Evolutionary conservation across 2,329 filamentous ascomycete species (phyloP).

Genomic region (Thyridium curvatum): DNA sequence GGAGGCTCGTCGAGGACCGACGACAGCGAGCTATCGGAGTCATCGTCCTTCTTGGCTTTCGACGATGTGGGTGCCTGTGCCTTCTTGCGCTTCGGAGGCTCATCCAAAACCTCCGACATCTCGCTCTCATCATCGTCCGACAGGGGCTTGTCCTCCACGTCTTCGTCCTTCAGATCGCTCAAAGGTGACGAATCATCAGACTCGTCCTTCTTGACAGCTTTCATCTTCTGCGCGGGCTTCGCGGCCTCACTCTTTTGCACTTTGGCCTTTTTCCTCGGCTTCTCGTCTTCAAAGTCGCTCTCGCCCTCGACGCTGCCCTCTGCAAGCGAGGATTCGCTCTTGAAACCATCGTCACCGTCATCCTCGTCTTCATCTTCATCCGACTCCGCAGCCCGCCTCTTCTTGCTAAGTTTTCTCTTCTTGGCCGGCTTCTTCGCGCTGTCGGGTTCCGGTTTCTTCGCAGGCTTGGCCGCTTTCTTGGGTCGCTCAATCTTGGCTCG

Average conservation of each 20-base stretch:
- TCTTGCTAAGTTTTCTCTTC: slow-evolving; percentile 15
- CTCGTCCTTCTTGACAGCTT: slow-evolving; percentile 2
- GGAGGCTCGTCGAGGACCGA: slow-evolving; percentile 12
- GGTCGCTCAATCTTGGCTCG: slow-evolving; percentile 7
- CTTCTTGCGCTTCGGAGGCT: slow-evolving; percentile 40
- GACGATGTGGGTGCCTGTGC: slow-evolving; percentile 15
- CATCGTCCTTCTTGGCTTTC: slow-evolving; percentile 1
- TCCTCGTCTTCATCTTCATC: slow-evolving; percentile 22
- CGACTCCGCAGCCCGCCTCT: slow-evolving; percentile 14
- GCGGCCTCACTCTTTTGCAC: slow-evolving; percentile 4
- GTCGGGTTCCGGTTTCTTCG: slow-evolving; percentile 15
- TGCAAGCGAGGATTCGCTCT: slow-evolving; percentile 12
- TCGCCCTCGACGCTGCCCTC: slow-evolving; percentile 12
- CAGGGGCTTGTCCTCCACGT: slow-evolving; percentile 3
- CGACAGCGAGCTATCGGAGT: slow-evolving; percentile 11
- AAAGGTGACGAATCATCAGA: slow-evolving; percentile 8
- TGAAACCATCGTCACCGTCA: slow-evolving; percentile 12
- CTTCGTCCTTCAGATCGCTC: slow-evolving; percentile 6
- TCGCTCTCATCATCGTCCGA: slow-evolving; percentile 43
- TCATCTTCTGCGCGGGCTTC: slow-evolving; percentile 10
- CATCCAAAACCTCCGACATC: slow-evolving; percentile 73
- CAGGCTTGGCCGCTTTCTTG: slow-evolving; percentile 5
- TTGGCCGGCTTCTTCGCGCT: slow-evolving; percentile 18
- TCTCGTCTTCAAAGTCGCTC: slow-evolving; percentile 4
- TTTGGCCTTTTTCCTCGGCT: slow-evolving; percentile 4